Evolutionary conservation across 768 basidiomycete species (phyloP).

Genomic region (Mycena vulgaris): DNA sequence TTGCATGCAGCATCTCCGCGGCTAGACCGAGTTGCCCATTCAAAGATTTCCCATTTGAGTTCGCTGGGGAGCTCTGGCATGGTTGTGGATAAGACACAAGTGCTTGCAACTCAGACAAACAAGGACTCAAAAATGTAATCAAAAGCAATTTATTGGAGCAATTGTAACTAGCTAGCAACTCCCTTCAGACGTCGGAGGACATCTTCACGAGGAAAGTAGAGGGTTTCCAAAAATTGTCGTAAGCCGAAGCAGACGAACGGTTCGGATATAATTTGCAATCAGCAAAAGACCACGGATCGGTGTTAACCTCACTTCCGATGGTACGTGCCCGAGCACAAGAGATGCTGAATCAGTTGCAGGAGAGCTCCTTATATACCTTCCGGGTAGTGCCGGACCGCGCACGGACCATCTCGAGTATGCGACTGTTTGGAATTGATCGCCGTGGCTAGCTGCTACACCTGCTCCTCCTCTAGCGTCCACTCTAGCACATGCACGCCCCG

Average conservation of each 20-base stretch:
- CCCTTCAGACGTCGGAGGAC: conserved; percentile 25
- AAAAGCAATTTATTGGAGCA: background rate
- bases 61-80: conserved; percentile 8
- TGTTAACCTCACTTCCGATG: conserved; percentile 96
- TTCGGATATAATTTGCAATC: conserved; percentile 99
- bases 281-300: conserved; percentile 97
- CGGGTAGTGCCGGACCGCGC: background rate
- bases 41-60: conserved; percentile 18
- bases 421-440: background rate
- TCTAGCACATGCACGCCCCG: conserved; percentile 42
- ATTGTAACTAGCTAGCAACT: background rate
- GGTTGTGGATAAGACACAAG: background rate
- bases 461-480: conserved; percentile 14
- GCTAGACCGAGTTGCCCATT: conserved; percentile 3
- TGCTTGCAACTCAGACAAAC: too few relatives aligned
- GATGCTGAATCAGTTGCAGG: conserved; percentile 57
- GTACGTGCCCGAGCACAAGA: conserved; percentile 97
- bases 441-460: background rate
- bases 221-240: conserved; percentile 92
- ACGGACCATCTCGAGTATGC: conserved; percentile 25
- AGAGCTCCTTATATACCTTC: conserved; percentile 23
- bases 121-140: background rate
- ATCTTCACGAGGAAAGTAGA: conserved; percentile 48
- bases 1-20: background rate
- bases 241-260: conserved; percentile 92